Evolutionary conservation across 306 rosid genomes (phyloP).

Genomic region (Benincasa hispida): DNA sequence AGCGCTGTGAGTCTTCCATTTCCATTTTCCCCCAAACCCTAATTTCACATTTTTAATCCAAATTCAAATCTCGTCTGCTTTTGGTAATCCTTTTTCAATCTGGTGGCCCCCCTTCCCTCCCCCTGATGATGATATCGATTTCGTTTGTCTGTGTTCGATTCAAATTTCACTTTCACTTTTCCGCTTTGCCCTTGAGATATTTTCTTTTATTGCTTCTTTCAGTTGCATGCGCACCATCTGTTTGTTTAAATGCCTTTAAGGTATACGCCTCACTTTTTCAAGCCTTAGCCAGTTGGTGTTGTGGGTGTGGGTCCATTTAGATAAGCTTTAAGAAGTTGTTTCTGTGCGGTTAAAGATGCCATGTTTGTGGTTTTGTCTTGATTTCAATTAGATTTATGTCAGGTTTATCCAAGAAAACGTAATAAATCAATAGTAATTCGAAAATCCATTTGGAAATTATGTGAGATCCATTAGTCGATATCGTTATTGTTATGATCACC

Average conservation of each 20-base stretch:
- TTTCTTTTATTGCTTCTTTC: not conserved
- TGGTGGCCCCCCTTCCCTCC: not conserved
- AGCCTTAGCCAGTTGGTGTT: not conserved
- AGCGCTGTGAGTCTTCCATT: not conserved
- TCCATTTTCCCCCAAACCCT: not conserved
- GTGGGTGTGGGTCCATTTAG: not conserved
- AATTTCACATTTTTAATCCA: not conserved
- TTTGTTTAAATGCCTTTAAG: not conserved
- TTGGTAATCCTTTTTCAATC: not conserved
- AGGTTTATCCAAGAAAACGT: too few species aligned
- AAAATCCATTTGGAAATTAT: too few species aligned
- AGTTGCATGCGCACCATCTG: constrained; percentile 7
- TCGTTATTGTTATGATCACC: too few species aligned
- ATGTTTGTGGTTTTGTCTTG: too few species aligned
- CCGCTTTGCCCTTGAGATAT: not conserved
- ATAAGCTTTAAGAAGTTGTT: not conserved
- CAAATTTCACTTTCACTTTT: not conserved
- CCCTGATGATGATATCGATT: not conserved
- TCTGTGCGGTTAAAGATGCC: not conserved
- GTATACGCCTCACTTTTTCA: not conserved
- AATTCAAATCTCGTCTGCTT: not conserved
- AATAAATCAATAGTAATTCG: too few species aligned
- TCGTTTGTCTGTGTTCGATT: not conserved
- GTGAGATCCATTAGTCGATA: too few species aligned
- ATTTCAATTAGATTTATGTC: too few species aligned